Base-by-base conservation (phyloP, 441 rosid species). In the Populus hybrid region DNA sequence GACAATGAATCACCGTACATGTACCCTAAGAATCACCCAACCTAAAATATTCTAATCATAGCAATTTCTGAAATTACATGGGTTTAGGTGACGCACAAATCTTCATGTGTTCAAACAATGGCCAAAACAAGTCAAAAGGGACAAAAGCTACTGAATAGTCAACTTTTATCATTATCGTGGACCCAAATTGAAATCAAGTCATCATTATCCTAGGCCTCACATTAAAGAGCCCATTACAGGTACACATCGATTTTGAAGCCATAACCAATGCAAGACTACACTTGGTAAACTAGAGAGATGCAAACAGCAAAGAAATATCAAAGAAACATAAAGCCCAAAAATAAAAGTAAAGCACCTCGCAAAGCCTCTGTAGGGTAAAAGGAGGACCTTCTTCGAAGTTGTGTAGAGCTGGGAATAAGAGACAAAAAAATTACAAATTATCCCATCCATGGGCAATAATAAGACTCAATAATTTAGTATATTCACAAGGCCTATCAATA, bases 371-470 rank as follows among this genome's bases (percentile, higher is more conserved):
- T 72, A 95, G 86, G 67, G 99, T 93, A 85, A 95, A 95, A 70
- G 99, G 98, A 73, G 99, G 99, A 73, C 99, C 99, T 79, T 91
- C 95, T 16, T 82, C 84, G 67, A 92, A 95, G 81, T 87, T 85
- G 76, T 83, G 84, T 83, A 95, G 92, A 75, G 88, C 99, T 95
- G 92, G 74, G 78, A 82, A 74, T 65, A 64, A 26, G 69, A 76
- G 72, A 71, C 34, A 70, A 69, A 70, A 68, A 9, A 10, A 8
- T 66, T 46, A 66, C 28, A 78, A 77, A 54, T 69, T 40, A 71
- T 74, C 77, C 65, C 69, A 65, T 26, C 68, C 14, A 69, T 38
- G 68, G 38, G 10, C 40, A 20, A n/a, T n/a, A 68, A 67, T 8
- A 16, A 36, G 2, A 26, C 6, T 26, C 23, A 73, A 74, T 21